phyloP scores from a whole-genome alignment of 371 early-diverging fungal genomes.

The Mortierella sp. region DNA sequence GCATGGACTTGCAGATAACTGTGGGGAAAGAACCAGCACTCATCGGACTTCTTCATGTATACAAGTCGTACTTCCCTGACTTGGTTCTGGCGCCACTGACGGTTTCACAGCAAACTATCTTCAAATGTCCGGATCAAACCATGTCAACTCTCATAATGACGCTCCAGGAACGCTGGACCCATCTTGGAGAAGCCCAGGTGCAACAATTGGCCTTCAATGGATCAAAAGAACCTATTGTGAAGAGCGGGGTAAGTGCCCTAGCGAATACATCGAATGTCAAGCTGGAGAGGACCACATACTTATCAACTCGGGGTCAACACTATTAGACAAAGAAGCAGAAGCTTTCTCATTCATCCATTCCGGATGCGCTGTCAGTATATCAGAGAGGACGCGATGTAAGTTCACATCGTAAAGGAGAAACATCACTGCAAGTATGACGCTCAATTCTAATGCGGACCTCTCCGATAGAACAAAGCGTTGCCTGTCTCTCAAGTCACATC shows the following conservation, averaged over 20 bases:
- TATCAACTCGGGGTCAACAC: too few relatives aligned
- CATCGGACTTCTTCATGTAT: conserved; percentile 56
- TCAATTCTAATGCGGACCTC: too few relatives aligned
- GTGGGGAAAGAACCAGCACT: conserved; percentile 55
- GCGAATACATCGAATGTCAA: too few relatives aligned
- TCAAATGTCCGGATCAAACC: conserved; percentile 57
- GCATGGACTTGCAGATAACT: conserved; percentile 53
- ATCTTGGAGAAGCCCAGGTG: not conserved
- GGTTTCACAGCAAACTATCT: conserved; percentile 31
- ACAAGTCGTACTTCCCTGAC: conserved; percentile 55
- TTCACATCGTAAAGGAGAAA: too few relatives aligned
- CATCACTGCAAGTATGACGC: not conserved
- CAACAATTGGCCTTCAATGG: conserved; percentile 12
- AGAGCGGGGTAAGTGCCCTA: conserved; percentile 15
- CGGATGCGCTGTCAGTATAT: conserved; percentile 41
- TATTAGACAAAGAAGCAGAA: conserved; percentile 38
- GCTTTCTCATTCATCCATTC: conserved; percentile 31
- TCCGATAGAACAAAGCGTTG: conserved; percentile 32
- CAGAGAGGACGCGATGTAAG: conserved; percentile 31
- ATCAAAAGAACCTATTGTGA: conserved; percentile 35
- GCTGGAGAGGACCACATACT: too few relatives aligned
- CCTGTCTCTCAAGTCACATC: conserved; percentile 47
- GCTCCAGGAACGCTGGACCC: conserved; percentile 50
- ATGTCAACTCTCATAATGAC: conserved; percentile 40
- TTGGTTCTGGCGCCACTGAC: conserved; percentile 52